These are phyloP conservation scores for Citrus glauca DNA, from an alignment of 345 rosid species.

Conservation along the genomic window DNA sequence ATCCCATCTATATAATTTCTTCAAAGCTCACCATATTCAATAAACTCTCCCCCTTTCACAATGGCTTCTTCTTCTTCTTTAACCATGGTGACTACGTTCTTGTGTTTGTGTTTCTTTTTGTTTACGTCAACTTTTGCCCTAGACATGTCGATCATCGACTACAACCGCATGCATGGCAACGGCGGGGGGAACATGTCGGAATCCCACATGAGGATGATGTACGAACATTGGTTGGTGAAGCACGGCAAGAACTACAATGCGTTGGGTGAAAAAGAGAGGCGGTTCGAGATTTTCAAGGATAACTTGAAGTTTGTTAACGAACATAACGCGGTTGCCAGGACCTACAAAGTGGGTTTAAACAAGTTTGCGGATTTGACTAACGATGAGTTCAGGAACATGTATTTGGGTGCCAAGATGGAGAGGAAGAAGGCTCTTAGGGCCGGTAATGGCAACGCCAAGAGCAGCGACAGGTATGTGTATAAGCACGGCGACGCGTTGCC, in stretches of 20 bases:
- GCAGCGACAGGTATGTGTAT: constrained; percentile 25
- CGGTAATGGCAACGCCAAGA: background rate
- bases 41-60: background rate
- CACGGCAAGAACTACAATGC: constrained; percentile 53
- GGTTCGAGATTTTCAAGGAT: constrained; percentile 58
- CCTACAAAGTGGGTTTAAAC: constrained; percentile 52
- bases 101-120: background rate
- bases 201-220: constrained; percentile 27
- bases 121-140: constrained; percentile 23
- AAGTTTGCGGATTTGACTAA: constrained; percentile 64
- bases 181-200: constrained; percentile 19
- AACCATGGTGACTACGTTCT: background rate
- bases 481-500: constrained; percentile 29
- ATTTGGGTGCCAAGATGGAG: constrained; percentile 40
- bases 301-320: constrained; percentile 49
- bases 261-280: constrained; percentile 52
- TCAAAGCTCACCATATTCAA: background rate
- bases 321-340: constrained; percentile 38
- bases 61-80: background rate
- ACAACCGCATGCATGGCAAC: constrained; percentile 23
- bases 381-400: constrained; percentile 41
- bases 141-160: constrained; percentile 56
- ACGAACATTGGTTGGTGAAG: constrained; percentile 52
- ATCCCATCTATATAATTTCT: background rate
- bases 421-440: constrained; percentile 3